These are phyloP conservation scores for Yamadazyma epiphylla DNA, from an alignment of 1,139 yeast genomes.

Conservation along the genomic window DNA sequence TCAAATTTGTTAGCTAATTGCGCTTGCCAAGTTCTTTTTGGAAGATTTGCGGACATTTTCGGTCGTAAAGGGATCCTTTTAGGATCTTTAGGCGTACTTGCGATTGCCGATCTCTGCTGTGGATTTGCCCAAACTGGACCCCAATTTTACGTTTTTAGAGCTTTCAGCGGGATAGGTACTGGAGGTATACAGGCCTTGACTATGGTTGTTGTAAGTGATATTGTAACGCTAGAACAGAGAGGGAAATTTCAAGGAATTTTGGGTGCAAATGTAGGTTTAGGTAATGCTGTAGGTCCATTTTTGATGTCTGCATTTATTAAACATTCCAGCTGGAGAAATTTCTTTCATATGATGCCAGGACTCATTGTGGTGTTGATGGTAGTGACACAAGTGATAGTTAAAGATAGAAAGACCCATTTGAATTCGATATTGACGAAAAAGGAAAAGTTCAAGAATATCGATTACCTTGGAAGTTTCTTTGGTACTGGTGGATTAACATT, in stretches of 20 bases:
- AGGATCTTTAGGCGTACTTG: constrained; percentile 25
- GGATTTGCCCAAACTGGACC: constrained; percentile 38
- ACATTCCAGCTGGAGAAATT: constrained; percentile 47
- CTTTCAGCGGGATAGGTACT: constrained; percentile 43
- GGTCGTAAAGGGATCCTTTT: constrained; percentile 40
- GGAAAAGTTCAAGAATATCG: constrained; percentile 41
- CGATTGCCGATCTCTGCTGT: constrained; percentile 38
- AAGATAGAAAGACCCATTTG: constrained; percentile 12
- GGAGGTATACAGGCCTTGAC: constrained; percentile 42
- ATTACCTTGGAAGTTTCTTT: constrained; percentile 44
- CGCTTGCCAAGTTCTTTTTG: constrained; percentile 43
- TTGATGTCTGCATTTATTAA: constrained; percentile 48
- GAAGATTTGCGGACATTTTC: constrained; percentile 41
- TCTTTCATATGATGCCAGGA: constrained; percentile 46
- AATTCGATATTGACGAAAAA: constrained; percentile 20
- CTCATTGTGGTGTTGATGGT: constrained; percentile 27
- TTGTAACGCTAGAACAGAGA: constrained; percentile 39
- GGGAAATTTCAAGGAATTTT: constrained; percentile 47
- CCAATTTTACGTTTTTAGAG: constrained; percentile 40
- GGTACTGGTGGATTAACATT: constrained; percentile 43
- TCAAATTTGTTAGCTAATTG: constrained; percentile 44
- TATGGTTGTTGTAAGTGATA: constrained; percentile 42
- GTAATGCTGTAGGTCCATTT: constrained; percentile 56
- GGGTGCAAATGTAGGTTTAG: constrained; percentile 51
- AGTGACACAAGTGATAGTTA: constrained; percentile 24